Evolutionary conservation across 1,284 basidiomycete genomes (phyloP).

Genomic region (Vanrija sp.): DNA sequence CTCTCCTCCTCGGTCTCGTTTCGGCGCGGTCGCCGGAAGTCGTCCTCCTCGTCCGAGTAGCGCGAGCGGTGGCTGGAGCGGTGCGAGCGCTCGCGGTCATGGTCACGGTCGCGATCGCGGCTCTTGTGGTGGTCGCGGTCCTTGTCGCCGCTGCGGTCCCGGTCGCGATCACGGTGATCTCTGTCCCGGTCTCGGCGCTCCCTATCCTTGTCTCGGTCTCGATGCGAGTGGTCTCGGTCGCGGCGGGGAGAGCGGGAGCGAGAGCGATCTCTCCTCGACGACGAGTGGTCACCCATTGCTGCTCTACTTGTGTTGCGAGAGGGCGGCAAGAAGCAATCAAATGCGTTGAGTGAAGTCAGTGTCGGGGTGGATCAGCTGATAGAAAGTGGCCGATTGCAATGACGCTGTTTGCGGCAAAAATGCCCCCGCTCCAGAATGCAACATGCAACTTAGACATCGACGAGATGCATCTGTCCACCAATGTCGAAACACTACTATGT

Average conservation of each 20-base stretch:
- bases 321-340: no score
- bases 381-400: no score
- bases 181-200: not conserved
- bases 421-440: not conserved
- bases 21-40: no score
- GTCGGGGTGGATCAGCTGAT: no score
- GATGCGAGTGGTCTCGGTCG: not conserved
- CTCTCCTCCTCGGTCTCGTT: conserved; percentile 21
- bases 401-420: no score
- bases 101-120: not conserved
- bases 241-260: not conserved
- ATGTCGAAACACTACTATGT: not conserved
- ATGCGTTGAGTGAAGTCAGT: not conserved
- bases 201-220: conserved; percentile 2
- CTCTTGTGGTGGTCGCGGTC: conserved; percentile 1
- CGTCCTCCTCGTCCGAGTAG: conserved; percentile 12
- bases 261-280: not conserved
- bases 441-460: not conserved
- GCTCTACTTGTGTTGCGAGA: not conserved
- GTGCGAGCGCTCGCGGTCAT: conserved; percentile 2
- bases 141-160: not conserved
- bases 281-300: not conserved
- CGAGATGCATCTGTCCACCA: not conserved
- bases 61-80: conserved; percentile 2
- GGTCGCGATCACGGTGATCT: not conserved